A percentile compares a stretch with the other conserved stretches of the same genome.
Conservation (phyloP, 352 stramenopile genomes). For the Pythium sukuiense region DNA sequence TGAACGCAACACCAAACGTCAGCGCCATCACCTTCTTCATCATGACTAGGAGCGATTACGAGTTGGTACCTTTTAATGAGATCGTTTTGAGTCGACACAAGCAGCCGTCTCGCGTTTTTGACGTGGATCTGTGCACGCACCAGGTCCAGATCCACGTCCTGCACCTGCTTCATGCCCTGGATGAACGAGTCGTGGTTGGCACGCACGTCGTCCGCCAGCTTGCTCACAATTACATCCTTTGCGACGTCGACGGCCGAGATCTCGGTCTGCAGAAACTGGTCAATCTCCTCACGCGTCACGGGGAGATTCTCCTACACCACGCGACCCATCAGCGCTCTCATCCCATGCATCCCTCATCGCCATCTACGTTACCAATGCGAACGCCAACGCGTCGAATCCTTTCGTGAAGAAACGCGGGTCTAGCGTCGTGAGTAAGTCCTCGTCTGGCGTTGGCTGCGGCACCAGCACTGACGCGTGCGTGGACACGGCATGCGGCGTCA, state of each 20-base stretch:
- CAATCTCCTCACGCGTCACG: conserved; percentile 41
- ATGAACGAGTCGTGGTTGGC: conserved; percentile 79
- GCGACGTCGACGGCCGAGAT: conserved; percentile 82
- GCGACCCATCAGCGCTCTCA: neutral
- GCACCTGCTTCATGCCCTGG: conserved; percentile 85
- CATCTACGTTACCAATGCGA: conserved; percentile 51
- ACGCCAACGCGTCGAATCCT: conserved; percentile 64
- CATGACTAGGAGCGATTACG: neutral
- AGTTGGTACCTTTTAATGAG: conserved; percentile 58
- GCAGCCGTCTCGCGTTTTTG: conserved; percentile 77
- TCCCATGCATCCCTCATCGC: neutral
- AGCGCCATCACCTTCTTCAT: neutral
- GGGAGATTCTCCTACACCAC: conserved; percentile 62
- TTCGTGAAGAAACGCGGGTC: conserved; percentile 84
- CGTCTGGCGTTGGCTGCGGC: conserved; percentile 37
- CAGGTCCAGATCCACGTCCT: conserved; percentile 86
- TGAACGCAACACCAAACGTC: conserved; percentile 19
- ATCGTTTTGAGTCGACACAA: conserved; percentile 71
- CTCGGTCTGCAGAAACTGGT: conserved; percentile 74
- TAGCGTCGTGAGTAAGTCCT: conserved; percentile 69
- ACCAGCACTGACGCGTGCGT: conserved; percentile 53
- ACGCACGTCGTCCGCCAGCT: conserved; percentile 83
- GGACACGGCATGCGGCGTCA: neutral
- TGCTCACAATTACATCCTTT: conserved; percentile 71
- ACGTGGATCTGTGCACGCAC: conserved; percentile 86